These are phyloP conservation scores for Nicotiana rustica DNA, from an alignment of 305 asterid genomes.

Conservation along the genomic window DNA sequence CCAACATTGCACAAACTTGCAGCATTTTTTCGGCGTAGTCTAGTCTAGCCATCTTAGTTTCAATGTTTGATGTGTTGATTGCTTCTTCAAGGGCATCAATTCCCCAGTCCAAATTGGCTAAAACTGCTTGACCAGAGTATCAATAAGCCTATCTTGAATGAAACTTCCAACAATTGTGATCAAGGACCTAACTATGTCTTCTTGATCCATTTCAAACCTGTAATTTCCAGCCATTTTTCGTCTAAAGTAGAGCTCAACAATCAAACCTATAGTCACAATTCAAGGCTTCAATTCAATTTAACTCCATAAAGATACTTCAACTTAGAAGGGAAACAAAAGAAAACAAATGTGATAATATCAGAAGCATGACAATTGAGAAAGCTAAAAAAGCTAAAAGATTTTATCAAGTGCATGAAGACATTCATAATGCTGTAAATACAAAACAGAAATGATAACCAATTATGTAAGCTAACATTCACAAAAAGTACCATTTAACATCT, in stretches of 20 bases:
- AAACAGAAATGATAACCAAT: too few relatives aligned
- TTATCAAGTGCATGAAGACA: not conserved
- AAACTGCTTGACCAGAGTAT: conserved; percentile 89
- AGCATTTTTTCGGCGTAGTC: conserved; percentile 87
- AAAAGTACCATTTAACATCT: too few relatives aligned
- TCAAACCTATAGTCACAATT: not conserved
- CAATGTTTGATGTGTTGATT: conserved; percentile 65
- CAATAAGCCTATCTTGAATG: conserved; percentile 64
- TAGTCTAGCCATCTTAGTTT: conserved; percentile 78
- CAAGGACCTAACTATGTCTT: conserved; percentile 63
- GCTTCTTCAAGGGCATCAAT: conserved; percentile 92
- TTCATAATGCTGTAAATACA: too few relatives aligned
- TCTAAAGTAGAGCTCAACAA: not conserved
- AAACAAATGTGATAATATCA: conserved; percentile 7
- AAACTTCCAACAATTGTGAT: conserved; percentile 60
- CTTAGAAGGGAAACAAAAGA: not conserved
- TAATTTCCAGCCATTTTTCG: conserved; percentile 55
- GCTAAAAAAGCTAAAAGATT: not conserved
- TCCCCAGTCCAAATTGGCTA: conserved; percentile 92
- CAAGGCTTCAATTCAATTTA: not conserved
- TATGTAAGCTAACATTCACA: too few relatives aligned
- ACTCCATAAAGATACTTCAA: not conserved
- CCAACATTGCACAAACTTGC: conserved; percentile 80
- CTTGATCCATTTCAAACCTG: conserved; percentile 67
- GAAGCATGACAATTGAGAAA: not conserved